phyloP scores from a whole-genome alignment of 352 stramenopile genomes.

The Phytophthora nicotianae region DNA sequence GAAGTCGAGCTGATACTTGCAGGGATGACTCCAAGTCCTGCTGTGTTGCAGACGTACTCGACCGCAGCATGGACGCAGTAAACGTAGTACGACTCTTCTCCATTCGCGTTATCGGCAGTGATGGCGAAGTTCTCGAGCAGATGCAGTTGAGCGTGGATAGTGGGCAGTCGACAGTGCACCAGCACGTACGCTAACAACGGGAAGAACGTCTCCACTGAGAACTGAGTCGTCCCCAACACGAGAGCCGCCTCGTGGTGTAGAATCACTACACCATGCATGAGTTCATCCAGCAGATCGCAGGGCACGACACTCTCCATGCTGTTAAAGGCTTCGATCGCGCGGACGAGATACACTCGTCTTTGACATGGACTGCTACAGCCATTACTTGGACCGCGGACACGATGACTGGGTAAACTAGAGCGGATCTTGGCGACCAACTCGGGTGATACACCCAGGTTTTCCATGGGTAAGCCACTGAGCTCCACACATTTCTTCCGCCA shows the following conservation, averaged over 20 bases:
- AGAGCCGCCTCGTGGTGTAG: constrained; percentile 84
- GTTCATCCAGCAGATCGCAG: constrained; percentile 83
- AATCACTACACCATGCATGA: constrained; percentile 87
- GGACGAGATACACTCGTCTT: constrained; percentile 57
- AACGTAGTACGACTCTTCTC: constrained; percentile 90
- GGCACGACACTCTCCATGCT: constrained; percentile 79
- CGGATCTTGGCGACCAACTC: constrained; percentile 73
- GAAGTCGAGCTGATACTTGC: constrained; percentile 17
- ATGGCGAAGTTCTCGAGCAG: constrained; percentile 87
- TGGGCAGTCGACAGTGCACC: constrained; percentile 71
- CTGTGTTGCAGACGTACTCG: constrained; percentile 85
- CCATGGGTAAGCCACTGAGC: constrained; percentile 66
- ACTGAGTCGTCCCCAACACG: constrained; percentile 87
- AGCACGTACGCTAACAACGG: constrained; percentile 83
- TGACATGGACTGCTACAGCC: constrained; percentile 30
- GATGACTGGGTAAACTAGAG: constrained; percentile 53
- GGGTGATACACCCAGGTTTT: constrained; percentile 57
- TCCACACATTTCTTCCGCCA: constrained; percentile 80
- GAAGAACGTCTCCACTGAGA: constrained; percentile 89
- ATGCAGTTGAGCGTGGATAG: constrained; percentile 82
- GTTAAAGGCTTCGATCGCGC: constrained; percentile 81
- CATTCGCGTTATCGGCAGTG: constrained; percentile 75
- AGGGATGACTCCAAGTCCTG: constrained; percentile 33
- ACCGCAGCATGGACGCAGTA: constrained; percentile 87
- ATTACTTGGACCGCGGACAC: constrained; percentile 22